phyloP scores from a whole-genome alignment of 768 basidiomycete genomes.

The Tulasnella sp. region DNA sequence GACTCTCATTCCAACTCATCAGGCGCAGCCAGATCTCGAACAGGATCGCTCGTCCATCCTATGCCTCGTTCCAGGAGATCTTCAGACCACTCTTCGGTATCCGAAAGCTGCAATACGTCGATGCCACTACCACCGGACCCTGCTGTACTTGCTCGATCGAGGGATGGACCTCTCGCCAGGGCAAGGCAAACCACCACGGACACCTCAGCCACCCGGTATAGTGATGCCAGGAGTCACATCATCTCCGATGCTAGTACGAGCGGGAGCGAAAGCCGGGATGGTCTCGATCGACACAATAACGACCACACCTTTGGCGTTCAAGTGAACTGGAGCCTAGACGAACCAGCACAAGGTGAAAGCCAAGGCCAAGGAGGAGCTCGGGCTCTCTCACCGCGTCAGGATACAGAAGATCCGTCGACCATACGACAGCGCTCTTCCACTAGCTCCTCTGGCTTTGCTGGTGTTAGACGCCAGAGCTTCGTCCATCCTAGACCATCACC shows the following conservation, averaged over 20 bases:
- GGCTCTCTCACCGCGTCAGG: not conserved
- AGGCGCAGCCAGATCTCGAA: not conserved
- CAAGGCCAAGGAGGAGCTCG: not conserved
- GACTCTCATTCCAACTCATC: not conserved
- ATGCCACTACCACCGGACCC: not conserved
- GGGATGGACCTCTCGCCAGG: conserved; percentile 6
- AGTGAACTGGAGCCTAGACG: conserved; percentile 4
- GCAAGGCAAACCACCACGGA: not conserved
- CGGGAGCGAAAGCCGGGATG: conserved; percentile 1
- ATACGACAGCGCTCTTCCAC: not conserved
- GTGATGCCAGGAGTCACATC: conserved; percentile 12
- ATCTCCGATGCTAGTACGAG: not conserved
- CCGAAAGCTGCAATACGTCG: not conserved
- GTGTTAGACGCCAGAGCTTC: no score
- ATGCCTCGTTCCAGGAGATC: not conserved
- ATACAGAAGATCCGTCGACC: not conserved
- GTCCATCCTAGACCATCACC: no score
- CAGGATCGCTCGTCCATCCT: conserved; percentile 1
- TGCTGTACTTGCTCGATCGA: conserved; percentile 7
- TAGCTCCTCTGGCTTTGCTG: not conserved
- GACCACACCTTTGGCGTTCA: conserved; percentile 15
- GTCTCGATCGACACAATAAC: not conserved
- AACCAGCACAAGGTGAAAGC: not conserved
- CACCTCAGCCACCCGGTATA: not conserved
- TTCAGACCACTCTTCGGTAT: not conserved